Evolutionary conservation across 164 flowering plant genomes (phyloP), one percentile per base, ranked within the genome.

Genomic region (Kingdonia uniflora): DNA sequence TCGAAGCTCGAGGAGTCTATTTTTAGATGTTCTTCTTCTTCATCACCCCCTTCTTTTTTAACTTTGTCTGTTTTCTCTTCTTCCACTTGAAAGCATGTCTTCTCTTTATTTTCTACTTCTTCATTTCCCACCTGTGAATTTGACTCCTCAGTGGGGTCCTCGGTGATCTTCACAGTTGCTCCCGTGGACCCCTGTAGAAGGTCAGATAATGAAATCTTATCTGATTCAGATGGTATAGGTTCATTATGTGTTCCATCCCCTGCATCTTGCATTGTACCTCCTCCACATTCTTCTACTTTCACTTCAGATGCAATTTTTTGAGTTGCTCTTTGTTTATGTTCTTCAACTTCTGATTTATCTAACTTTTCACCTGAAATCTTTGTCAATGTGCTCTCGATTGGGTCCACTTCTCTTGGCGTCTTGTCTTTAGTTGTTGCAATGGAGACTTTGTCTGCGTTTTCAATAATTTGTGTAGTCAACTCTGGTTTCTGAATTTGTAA

Each of bases 1-100:
- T 79, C 82, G 14, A 70, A 71, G 23, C 73, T 65, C 0, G 74
- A 59, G 55, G 65, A 76, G 14, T 29, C 52, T 58, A 59, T 63
- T 56, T 67, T 58, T 16, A 68, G 69, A 47, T 80, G 76, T 14
- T 65, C 57, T 7, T 61, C 68, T 56, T 60, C 81, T 24, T 62
- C 75, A 14, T 13, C 62, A 14, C 57, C 58, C 19, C 60, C 68
- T 17, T 72, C 58, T 35, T 70, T 64, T 20, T 58, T 43, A 21
- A 68, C 73, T 40, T 74, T 74, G 33, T 69, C 73, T 53, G 62
- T 44, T 56, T 67, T 66, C 20, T 51, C 54, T 51, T 71, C 79
- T 44, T 65, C 77, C 11, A 38, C 56, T 49, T 66, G 57, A 42
- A 25, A 24, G 35, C 44, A 41, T 53, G 52, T 67, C 39, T 48